Conservation (phyloP, 2,329 filamentous ascomycete species). For the Claviceps africana region DNA sequence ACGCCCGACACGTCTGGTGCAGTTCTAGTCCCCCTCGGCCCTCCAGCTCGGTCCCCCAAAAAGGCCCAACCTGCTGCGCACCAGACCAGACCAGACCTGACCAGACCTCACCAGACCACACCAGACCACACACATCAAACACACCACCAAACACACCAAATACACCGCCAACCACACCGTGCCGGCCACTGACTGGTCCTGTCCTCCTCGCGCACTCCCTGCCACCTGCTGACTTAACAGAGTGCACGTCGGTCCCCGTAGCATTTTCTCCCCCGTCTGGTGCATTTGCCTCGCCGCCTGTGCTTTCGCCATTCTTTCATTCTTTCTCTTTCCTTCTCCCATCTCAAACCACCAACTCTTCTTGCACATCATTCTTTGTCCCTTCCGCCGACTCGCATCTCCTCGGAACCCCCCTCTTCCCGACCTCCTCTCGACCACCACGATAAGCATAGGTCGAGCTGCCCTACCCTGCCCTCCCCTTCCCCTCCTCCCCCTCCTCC, state of each 20-base stretch:
- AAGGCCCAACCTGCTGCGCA: no score
- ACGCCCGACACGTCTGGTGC: no score
- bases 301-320: slow-evolving; percentile 6
- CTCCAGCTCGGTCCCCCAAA: background rate
- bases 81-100: no score
- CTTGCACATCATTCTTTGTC: slow-evolving; percentile 4
- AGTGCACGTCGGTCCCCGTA: background rate
- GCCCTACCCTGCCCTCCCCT: slow-evolving; percentile 5
- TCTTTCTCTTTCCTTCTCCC: slow-evolving; percentile 9
- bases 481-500: no score
- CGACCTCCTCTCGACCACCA: slow-evolving; percentile 3
- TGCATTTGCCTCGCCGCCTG: slow-evolving; percentile 9
- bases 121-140: background rate
- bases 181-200: background rate
- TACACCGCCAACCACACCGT: background rate
- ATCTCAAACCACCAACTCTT: slow-evolving; percentile 4
- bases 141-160: background rate
- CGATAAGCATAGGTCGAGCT: slow-evolving; percentile 2
- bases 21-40: background rate
- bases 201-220: background rate
- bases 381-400: slow-evolving; percentile 6
- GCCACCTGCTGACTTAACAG: background rate
- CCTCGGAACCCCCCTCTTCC: slow-evolving; percentile 5
- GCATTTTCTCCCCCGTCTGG: background rate
- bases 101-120: background rate